phyloP scores from a whole-genome alignment of 495 filamentous ascomycete species.

The Echria macrotheca region DNA sequence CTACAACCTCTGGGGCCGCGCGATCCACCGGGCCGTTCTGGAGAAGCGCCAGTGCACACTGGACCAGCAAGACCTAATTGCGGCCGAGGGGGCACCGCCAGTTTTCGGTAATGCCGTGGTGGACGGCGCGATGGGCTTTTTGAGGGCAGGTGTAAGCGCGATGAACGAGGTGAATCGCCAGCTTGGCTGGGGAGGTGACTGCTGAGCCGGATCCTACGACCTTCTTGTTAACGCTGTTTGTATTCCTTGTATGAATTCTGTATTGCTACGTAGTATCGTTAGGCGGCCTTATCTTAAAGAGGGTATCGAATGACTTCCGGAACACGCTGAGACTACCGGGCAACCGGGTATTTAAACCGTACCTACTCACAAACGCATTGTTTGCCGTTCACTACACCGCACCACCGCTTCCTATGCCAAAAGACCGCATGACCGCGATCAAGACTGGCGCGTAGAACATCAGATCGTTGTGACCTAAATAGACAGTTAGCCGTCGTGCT shows the following conservation, averaged over 20 bases:
- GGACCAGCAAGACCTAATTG: slow-evolving; percentile 36
- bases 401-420: slow-evolving; percentile 27
- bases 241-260: too few relatives aligned
- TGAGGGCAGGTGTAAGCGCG: slow-evolving; percentile 34
- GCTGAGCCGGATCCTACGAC: background rate
- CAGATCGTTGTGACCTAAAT: slow-evolving; percentile 53
- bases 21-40: slow-evolving; percentile 38
- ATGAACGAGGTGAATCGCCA: slow-evolving; percentile 42
- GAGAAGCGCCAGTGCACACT: slow-evolving; percentile 34
- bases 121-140: slow-evolving; percentile 26
- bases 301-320: too few relatives aligned
- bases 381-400: too few relatives aligned
- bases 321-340: too few relatives aligned
- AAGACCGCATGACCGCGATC: slow-evolving; percentile 60
- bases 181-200: slow-evolving; percentile 39
- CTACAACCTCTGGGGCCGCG: slow-evolving; percentile 43
- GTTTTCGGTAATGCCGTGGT: slow-evolving; percentile 19
- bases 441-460: slow-evolving; percentile 50
- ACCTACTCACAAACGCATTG: too few relatives aligned
- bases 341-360: too few relatives aligned
- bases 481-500: slow-evolving; percentile 10
- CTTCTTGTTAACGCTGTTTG: background rate
- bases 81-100: slow-evolving; percentile 30
- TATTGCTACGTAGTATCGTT: too few relatives aligned
- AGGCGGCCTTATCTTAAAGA: too few relatives aligned